phyloP scores from a whole-genome alignment of 208 protist species.

The Blechomonas ayalai region DNA sequence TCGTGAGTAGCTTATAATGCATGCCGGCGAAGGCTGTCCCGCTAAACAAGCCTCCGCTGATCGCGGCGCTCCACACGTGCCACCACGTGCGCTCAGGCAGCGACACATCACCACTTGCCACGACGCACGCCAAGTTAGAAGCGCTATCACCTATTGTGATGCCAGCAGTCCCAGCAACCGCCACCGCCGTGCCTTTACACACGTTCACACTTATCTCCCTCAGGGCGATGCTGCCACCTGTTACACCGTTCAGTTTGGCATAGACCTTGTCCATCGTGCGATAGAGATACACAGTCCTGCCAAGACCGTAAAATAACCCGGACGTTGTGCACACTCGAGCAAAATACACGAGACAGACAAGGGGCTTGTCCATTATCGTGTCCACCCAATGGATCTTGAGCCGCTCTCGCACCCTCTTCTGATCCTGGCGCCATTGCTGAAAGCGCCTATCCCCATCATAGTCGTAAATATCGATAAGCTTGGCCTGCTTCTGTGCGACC shows the following conservation, averaged over 20 bases:
- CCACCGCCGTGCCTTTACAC: constrained; percentile 46
- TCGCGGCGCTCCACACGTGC: constrained; percentile 32
- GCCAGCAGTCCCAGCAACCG: constrained; percentile 34
- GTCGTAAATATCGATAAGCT: no score
- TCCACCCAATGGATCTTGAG: constrained; percentile 82
- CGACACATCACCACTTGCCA: constrained; percentile 24
- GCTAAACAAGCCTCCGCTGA: constrained; percentile 31
- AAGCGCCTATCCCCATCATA: constrained; percentile 71
- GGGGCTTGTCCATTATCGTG: constrained; percentile 53
- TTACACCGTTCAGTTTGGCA: constrained; percentile 80
- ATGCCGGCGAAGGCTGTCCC: constrained; percentile 38
- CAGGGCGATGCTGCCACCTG: constrained; percentile 43
- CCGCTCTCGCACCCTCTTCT: constrained; percentile 36
- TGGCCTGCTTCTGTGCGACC: constrained; percentile 14
- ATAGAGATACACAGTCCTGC: constrained; percentile 66
- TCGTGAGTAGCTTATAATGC: constrained; percentile 45
- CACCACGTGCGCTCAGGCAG: constrained; percentile 55
- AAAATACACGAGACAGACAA: constrained; percentile 40
- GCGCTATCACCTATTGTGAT: constrained; percentile 39
- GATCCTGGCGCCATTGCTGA: constrained; percentile 64
- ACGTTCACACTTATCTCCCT: constrained; percentile 54
- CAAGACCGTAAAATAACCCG: constrained; percentile 70
- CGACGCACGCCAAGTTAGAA: constrained; percentile 15
- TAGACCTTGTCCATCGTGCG: constrained; percentile 88
- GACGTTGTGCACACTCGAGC: constrained; percentile 59